Percentiles rank a stretch among this genome's conserved stretches.
Evolutionary conservation across 208 protist species (phyloP).

Genomic region (Borovskyia barvae): DNA sequence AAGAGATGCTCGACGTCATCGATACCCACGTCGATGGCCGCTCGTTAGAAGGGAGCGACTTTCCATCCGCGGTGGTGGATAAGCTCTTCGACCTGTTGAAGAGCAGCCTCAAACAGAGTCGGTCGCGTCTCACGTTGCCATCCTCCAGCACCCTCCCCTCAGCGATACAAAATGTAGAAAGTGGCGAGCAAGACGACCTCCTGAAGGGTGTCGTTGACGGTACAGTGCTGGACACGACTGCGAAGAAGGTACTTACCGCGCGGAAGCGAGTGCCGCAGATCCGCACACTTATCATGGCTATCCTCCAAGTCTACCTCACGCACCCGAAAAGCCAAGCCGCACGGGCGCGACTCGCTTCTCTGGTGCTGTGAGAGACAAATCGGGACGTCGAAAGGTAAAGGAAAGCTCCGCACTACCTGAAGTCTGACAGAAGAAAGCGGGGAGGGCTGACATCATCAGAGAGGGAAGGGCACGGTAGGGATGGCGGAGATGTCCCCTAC

Average conservation of each 20-base stretch:
- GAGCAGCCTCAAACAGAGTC: constrained; percentile 22
- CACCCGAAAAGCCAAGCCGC: constrained; percentile 68
- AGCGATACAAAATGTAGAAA: background rate
- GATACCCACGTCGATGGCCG: constrained; percentile 56
- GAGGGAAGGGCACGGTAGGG: no score
- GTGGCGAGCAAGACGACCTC: background rate
- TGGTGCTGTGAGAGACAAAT: constrained; percentile 75
- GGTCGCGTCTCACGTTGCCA: constrained; percentile 4
- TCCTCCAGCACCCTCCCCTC: background rate
- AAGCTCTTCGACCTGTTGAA: constrained; percentile 43
- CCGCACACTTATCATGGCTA: constrained; percentile 55
- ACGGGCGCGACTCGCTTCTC: constrained; percentile 62
- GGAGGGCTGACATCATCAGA: no score
- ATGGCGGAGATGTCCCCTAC: no score
- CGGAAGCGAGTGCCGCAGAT: constrained; percentile 46
- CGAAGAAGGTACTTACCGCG: constrained; percentile 22
- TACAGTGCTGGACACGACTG: constrained; percentile 19
- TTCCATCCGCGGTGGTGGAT: constrained; percentile 40
- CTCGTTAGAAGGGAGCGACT: constrained; percentile 24
- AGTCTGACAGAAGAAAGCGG: no score
- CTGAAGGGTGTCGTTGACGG: constrained; percentile 12
- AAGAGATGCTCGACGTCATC: constrained; percentile 36
- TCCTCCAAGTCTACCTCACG: constrained; percentile 60
- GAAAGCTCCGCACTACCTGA: no score
- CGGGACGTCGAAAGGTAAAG: no score